Evolutionary conservation across 371 early-diverging fungal species (phyloP), one percentile per base, ranked within the genome.

Genomic region (Apophysomyces sp.): DNA sequence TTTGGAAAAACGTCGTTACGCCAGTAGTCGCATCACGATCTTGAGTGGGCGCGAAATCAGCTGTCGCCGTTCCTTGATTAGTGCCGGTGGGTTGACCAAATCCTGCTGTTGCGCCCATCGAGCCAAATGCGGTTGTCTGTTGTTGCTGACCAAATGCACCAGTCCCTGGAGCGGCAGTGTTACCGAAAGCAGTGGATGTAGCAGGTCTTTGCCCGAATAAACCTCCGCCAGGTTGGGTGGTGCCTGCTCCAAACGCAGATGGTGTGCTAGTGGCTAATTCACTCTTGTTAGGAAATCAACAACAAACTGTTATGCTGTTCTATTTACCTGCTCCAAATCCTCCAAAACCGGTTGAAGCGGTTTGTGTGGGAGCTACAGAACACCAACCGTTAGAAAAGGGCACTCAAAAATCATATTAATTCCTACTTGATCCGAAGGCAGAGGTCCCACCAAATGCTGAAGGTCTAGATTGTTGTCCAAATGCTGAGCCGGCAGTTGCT

Each of bases 21-120:
- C 83, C 85, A 7, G 82, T 79, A 31, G 81, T 66, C 0, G 77
- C 58, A 51, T 92, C 92, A 32, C 86, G 84, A 55, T 96, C 95
- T 18, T 70, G 65, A 1, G 86, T 85, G 7, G 88, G 72, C 6
- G 82, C 37, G 65, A 83, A 95, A n/a, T 89, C 72, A 1, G 92
- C 91, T 60, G 82, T 80, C n/a, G 90, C 90, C 0, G 95, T 94
- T 16, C 97, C 97, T 49, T 80, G 80, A 53, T 82, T 78, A 56
- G 72, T 70, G 41, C 74, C 76, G 18, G 77, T 76, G 49, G 82
- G 61, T 39, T 76, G 81, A 15, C 87, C 88, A 72, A 89, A 86
- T 3, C 78, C 69, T 24, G 73, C 68, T 13, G 76, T 64, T 9
- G 34, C 55, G 4, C 69, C 72, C 49, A 44, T 44, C 27, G 49